Percentiles rank a stretch among this genome's conserved stretches.
phyloP scores from a whole-genome alignment of 805 yeast genomes.

The Metschnikowia koreensis region DNA sequence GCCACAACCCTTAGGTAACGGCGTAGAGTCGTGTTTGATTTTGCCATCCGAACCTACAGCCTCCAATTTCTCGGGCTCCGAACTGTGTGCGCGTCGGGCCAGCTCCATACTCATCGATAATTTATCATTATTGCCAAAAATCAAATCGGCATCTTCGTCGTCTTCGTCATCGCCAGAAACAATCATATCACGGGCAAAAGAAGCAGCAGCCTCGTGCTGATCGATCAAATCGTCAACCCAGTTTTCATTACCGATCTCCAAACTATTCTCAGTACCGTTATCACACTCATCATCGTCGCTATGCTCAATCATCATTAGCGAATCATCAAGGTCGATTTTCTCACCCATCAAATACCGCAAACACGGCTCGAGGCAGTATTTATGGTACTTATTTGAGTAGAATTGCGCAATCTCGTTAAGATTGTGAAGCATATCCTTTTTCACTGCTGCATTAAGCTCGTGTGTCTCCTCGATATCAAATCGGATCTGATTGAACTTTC shows the following conservation, averaged over 20 bases:
- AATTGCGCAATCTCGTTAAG: constrained; percentile 55
- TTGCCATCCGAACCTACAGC: background rate
- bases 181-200: constrained; percentile 21
- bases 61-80: background rate
- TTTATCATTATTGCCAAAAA: constrained; percentile 41
- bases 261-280: constrained; percentile 14
- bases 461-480: constrained; percentile 79
- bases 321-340: constrained; percentile 46
- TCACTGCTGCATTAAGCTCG: constrained; percentile 52
- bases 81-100: background rate
- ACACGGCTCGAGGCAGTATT: constrained; percentile 78
- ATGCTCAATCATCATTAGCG: constrained; percentile 23
- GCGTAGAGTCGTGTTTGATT: constrained; percentile 61
- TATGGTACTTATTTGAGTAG: constrained; percentile 52
- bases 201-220: constrained; percentile 31
- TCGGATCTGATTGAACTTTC: constrained; percentile 25
- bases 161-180: constrained; percentile 29
- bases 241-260: constrained; percentile 40
- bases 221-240: constrained; percentile 44
- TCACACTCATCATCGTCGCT: constrained; percentile 24
- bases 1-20: constrained; percentile 91
- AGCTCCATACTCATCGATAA: constrained; percentile 9
- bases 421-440: constrained; percentile 49
- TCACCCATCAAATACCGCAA: constrained; percentile 81
- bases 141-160: constrained; percentile 27